A percentile compares a stretch with the other conserved stretches of the same genome.
These are phyloP conservation scores for Xylaria sp. DNA, from an alignment of 2,329 filamentous ascomycete genomes.

Conservation along the genomic window DNA sequence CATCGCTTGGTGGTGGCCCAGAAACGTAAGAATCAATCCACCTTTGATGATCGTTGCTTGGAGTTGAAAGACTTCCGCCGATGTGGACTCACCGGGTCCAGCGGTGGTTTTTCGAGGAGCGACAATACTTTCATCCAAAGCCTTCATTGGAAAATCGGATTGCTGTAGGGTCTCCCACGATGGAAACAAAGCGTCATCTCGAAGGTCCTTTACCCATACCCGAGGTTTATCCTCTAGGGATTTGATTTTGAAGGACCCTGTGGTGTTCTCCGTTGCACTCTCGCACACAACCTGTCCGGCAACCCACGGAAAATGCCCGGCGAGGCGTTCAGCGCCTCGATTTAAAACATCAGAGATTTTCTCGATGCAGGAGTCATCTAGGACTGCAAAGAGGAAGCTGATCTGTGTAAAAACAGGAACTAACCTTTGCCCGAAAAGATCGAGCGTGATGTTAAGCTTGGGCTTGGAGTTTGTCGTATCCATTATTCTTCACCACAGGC, in stretches of 20 bases:
- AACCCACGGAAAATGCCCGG: constrained; percentile 14
- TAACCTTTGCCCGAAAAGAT: constrained; percentile 30
- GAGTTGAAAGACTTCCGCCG: constrained; percentile 51
- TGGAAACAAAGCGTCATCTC: background rate
- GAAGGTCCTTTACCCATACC: constrained; percentile 17
- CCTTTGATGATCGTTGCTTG: constrained; percentile 57
- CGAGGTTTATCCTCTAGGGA: constrained; percentile 6
- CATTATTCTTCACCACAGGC: background rate
- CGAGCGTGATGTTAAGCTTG: constrained; percentile 14
- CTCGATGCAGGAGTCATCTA: constrained; percentile 35
- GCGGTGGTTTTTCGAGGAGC: constrained; percentile 51
- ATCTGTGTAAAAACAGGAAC: constrained; percentile 53
- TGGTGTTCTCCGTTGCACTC: constrained; percentile 8
- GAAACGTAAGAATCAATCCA: constrained; percentile 56
- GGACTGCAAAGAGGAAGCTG: constrained; percentile 47
- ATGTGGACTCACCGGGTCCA: background rate
- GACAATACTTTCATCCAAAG: constrained; percentile 46
- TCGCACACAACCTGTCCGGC: constrained; percentile 27
- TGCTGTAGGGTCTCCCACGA: constrained; percentile 1
- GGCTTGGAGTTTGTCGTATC: background rate
- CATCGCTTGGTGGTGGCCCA: constrained; percentile 55
- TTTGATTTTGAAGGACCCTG: constrained; percentile 17
- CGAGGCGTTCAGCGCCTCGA: constrained; percentile 9
- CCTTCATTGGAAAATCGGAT: constrained; percentile 3
- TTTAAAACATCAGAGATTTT: constrained; percentile 52